Evolutionary conservation across 2,329 filamentous ascomycete species (phyloP).

Genomic region (Diaporthe helianthi): DNA sequence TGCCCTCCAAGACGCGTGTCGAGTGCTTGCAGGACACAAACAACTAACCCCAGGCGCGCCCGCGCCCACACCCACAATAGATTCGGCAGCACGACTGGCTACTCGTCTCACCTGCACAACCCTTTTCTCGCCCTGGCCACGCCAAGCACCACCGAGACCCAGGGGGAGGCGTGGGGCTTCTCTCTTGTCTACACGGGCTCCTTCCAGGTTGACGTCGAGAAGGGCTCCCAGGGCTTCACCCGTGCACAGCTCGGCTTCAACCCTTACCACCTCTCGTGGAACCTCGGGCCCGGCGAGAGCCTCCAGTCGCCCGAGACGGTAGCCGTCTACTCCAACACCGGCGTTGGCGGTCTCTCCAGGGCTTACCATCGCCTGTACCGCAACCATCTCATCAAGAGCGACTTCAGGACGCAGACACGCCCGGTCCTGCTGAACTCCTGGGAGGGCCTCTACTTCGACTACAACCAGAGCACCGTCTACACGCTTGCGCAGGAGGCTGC

Average conservation of each 20-base stretch:
- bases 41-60: not conserved
- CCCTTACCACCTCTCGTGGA: conserved; percentile 65
- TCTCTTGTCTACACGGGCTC: conserved; percentile 70
- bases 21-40: not conserved
- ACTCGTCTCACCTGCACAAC: conserved; percentile 70
- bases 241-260: conserved; percentile 68
- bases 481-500: conserved; percentile 63
- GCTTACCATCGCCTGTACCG: conserved; percentile 67
- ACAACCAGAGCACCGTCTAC: conserved; percentile 62
- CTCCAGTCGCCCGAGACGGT: conserved; percentile 69
- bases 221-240: conserved; percentile 66
- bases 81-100: conserved; percentile 67
- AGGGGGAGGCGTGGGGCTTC: conserved; percentile 70
- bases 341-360: conserved; percentile 68
- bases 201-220: conserved; percentile 67
- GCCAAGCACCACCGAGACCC: conserved; percentile 64
- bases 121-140: conserved; percentile 66
- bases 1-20: not conserved
- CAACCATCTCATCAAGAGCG: conserved; percentile 65
- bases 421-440: conserved; percentile 70
- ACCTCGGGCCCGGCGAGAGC: conserved; percentile 60
- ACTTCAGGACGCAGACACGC: conserved; percentile 57
- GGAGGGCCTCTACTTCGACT: conserved; percentile 68
- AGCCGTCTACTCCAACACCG: conserved; percentile 64
- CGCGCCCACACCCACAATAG: too few species aligned